Base-by-base conservation (phyloP, 768 basidiomycete genomes). In the Phlegmacium glaucopus region DNA sequence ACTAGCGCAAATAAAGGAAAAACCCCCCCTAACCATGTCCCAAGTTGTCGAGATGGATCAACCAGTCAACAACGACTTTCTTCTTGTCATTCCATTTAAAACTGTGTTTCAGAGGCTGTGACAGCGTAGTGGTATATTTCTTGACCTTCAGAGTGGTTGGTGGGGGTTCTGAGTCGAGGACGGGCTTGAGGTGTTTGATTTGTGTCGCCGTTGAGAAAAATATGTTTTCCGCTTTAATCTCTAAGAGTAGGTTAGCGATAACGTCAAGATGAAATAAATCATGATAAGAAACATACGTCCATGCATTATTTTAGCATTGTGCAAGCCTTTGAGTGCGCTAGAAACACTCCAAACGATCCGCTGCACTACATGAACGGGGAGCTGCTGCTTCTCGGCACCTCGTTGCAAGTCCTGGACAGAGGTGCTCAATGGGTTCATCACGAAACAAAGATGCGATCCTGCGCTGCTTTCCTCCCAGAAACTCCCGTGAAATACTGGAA, bases 321-420 rank as follows among this genome's bases (percentile, higher is more conserved):
- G 55, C 16, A 53, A 34, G 9, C 34, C 42, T 16, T 40, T 30
- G 6, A 44, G 25, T 0, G 43, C 45, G 7, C 42, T n/a, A 36
- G 45, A 35, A 16, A 47, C 45, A 6, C 16, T 42, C 18, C n/a
- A 29, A 12, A 54, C 42, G 15, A 52, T 29, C 5, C 40, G 48
- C 39, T 52, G 53, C 1, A 54, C 56, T 1, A 38, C 49, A 44
- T 54, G 50, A 30, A 54, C 50, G 10, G 56, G 50, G 25, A 57
- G 47, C 3, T 26, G 18, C 3, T 50, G 39, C 12, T 35, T 16
- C 8, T 49, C 47, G 6, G 48, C 50, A n/a, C 44, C 44, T 12
- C 12, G 11, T 11, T 43, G 43, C 10, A 53, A 28, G 26, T 15
- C 42, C 26, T 41, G n/a, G 28, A 52, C 29, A 22, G 48, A 40